These are phyloP conservation scores for Cnidoscolus chayamansa DNA, from an alignment of 441 rosid genomes.

Conservation along the genomic window DNA sequence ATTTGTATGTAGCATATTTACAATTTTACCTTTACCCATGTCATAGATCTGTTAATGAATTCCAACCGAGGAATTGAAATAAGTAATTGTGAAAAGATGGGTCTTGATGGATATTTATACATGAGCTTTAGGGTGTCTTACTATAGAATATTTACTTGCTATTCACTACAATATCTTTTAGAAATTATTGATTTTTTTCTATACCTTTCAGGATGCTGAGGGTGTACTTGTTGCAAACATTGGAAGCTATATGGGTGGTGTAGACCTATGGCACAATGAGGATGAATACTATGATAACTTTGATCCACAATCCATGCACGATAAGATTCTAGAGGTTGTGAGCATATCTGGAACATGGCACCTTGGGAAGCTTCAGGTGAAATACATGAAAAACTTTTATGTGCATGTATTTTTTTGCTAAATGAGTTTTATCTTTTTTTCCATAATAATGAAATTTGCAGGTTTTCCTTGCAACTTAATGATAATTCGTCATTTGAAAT, in stretches of 20 bases:
- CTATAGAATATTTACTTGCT: not conserved
- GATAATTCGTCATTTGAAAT: not conserved
- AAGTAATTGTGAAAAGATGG: not conserved
- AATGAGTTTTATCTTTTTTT: conserved; percentile 6
- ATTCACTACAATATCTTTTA: not conserved
- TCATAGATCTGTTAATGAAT: not conserved
- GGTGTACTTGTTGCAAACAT: conserved; percentile 96
- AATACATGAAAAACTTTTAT: not conserved
- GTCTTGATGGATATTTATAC: not conserved
- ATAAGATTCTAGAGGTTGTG: conserved; percentile 86
- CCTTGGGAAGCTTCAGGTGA: conserved; percentile 97
- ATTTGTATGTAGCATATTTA: not conserved
- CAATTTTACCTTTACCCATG: not conserved
- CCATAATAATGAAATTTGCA: not conserved
- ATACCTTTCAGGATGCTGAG: conserved; percentile 72
- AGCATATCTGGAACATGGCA: conserved; percentile 99
- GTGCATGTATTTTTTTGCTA: not conserved
- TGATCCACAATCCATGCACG: conserved; percentile 97
- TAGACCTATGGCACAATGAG: conserved; percentile 95
- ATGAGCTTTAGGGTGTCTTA: not conserved
- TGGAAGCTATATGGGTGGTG: conserved; percentile 99
- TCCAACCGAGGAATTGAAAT: not conserved
- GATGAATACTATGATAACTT: conserved; percentile 84
- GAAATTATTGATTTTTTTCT: conserved; percentile 20
- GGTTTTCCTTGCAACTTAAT: not conserved